phyloP scores from a whole-genome alignment of 129 eudicot genomes.

The Flaveria robusta region DNA sequence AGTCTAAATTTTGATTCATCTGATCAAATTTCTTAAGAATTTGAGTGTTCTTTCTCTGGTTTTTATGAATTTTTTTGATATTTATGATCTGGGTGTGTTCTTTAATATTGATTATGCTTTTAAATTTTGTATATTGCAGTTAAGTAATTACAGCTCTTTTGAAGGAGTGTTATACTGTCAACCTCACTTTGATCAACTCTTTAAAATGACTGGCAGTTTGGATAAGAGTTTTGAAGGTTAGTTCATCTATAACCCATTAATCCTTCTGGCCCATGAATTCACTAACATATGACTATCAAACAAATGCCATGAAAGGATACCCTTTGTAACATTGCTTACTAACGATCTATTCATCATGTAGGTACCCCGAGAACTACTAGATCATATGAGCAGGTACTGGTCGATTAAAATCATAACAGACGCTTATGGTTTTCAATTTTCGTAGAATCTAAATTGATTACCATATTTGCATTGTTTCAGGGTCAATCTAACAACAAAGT shows the following conservation, averaged over 20 bases:
- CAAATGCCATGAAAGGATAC: background rate
- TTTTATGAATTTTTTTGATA: background rate
- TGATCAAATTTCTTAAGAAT: background rate
- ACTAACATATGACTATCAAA: background rate
- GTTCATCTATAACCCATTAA: background rate
- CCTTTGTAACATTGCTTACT: background rate
- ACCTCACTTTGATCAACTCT: conserved; percentile 77
- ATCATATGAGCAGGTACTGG: conserved; percentile 61
- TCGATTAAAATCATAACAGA: background rate
- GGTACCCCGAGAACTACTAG: conserved; percentile 62
- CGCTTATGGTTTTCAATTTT: background rate
- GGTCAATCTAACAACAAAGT: conserved; percentile 58
- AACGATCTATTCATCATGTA: conserved; percentile 17
- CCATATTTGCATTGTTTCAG: conserved; percentile 31
- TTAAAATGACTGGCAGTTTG: conserved; percentile 79
- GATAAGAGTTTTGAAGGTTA: conserved; percentile 79
- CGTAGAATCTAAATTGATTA: background rate
- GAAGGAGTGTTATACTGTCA: conserved; percentile 81
- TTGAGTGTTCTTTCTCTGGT: conserved; percentile 4
- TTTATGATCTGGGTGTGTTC: conserved; percentile 8
- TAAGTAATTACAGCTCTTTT: conserved; percentile 65
- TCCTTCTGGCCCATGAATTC: background rate
- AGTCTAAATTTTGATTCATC: background rate
- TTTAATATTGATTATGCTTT: background rate
- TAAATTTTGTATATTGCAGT: conserved; percentile 41